phyloP scores from a whole-genome alignment of 371 early-diverging fungal species.

The Choanephora cucurbitarum region DNA sequence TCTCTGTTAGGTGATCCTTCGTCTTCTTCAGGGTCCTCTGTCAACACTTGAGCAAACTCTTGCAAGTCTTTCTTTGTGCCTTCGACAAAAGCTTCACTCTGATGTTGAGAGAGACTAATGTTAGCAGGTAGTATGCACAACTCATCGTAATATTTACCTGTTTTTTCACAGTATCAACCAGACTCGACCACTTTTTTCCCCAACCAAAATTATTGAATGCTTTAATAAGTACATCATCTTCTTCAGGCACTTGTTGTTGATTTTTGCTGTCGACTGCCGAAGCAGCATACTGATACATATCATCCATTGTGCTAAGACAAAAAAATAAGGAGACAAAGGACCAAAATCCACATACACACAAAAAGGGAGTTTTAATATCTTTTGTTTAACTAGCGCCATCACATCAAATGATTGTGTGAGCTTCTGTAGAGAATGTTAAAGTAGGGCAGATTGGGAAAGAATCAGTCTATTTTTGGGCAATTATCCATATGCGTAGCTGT shows the following conservation, averaged over 20 bases:
- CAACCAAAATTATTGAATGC: constrained; percentile 49
- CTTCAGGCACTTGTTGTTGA: constrained; percentile 19
- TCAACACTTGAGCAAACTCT: constrained; percentile 47
- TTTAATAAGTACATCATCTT: constrained; percentile 45
- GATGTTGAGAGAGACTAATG: background rate
- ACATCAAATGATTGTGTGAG: too few relatives aligned
- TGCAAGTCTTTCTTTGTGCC: constrained; percentile 49
- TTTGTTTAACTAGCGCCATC: too few relatives aligned
- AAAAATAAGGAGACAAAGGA: too few relatives aligned
- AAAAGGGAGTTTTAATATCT: too few relatives aligned
- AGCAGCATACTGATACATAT: constrained; percentile 33
- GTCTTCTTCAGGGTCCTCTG: constrained; percentile 37
- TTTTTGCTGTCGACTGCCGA: constrained; percentile 36
- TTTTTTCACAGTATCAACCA: constrained; percentile 47
- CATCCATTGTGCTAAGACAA: constrained; percentile 14
- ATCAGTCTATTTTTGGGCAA: too few relatives aligned
- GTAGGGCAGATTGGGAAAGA: too few relatives aligned
- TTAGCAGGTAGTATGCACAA: background rate
- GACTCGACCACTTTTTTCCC: constrained; percentile 37
- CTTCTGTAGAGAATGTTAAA: too few relatives aligned
- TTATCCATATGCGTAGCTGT: too few relatives aligned
- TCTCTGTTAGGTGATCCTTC: too few relatives aligned
- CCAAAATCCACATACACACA: too few relatives aligned
- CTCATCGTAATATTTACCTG: constrained; percentile 27
- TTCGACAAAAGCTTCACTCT: constrained; percentile 52